Base-by-base conservation (phyloP, 2,329 filamentous ascomycete genomes). In the Ophiocordyceps camponoti-leonardi region DNA sequence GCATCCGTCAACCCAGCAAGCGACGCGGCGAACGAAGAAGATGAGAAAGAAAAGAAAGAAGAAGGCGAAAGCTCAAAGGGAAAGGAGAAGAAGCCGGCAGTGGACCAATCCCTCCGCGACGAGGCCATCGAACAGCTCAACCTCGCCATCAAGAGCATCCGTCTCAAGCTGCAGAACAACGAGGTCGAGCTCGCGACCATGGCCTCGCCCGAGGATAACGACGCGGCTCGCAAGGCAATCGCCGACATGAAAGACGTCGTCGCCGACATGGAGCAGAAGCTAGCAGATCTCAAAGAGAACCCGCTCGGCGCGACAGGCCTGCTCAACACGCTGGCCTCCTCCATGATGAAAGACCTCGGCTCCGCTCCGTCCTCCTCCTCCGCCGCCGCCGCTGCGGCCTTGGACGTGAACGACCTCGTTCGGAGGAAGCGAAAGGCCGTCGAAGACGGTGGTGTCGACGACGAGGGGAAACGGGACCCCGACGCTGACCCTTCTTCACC, bases 231-330 rank as follows among this genome's bases (percentile, higher is more conserved):
- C 53, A 69, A 68, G 49, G 70, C 74, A 48, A 82, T 92, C 49
- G 63, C 68, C 45, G 83, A 92, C 49, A 81, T 85, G 51, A 84
- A 83, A 63, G 81, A 87, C 49, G 77, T 92, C 52, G 72, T 90
- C 43, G 72, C 73, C 45, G 85, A 92, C 52, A 85, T 92, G 76
- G 79, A 86, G 64, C 75, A 81, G 58, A 71, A 82, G 71, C 75
- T 90, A 31, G 64, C 72, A 41, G 85, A 92, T 47, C 71, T 90
- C 31, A 75, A 75, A 45, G 68, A 69, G 18, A 72, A 73, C 18
- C 67, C 79, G 48, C 64, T 72, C 46, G 73, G 69, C 23, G 59
- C 67, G 14, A 55, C 58, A 44, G 56, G 55, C 18, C 56, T 64
- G 20, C 48, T 61, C 14, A 26, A 8, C 23, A 5, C 23, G 5